Base-by-base conservation (phyloP, 306 rosid species). In the Prosopis cineraria region DNA sequence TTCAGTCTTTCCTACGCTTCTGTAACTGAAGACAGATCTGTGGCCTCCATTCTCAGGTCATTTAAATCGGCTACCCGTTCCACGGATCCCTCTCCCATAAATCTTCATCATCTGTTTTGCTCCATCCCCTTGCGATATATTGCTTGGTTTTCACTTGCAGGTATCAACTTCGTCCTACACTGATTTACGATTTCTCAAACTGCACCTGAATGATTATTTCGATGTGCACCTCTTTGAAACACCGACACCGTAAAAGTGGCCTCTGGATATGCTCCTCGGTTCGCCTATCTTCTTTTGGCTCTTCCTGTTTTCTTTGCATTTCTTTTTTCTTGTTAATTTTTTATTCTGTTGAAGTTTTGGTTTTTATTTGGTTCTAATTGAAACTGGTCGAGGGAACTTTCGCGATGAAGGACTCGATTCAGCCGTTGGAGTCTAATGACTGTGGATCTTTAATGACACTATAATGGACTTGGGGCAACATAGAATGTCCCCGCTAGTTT, bases 281-380 rank as follows among this genome's bases (percentile, higher is more conserved):
- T 14, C 17, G n/a, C 31, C 40, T 70, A 33, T 79, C 77, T 80
- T 31, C 68, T 66, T 76, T 41, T 80, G 70, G 60, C 59, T 80
- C 80, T 60, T 60, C n/a, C 80, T 77, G 62, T 77, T 12, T 72
- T 77, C 24, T 10, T 33, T 30, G 7, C 24, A 5, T 17, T 50
- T 48, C 12, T 55, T 52, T 22, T 22, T 55, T 24, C 63, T 25
- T 52, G 25, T 52, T 52, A 7, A 20, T 10, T 56, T 53, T 10
- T 0, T 24, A 4, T 55, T 4, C 33, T 55, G 7, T 24, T 43
- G 63, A 80, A 76, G 77, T 75, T 64, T 81, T 37, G 5, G 7
- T 78, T 81, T 81, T 81, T 71, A 16, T 11, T 53, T 77, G 22
- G 37, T 79, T 59, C 50, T 44, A 22, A 10, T 68, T 67, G 33